Evolutionary conservation across 176 grass and related monocot genomes (phyloP), one percentile per base, ranked within the genome.

Genomic region (Tuctoria greenei): DNA sequence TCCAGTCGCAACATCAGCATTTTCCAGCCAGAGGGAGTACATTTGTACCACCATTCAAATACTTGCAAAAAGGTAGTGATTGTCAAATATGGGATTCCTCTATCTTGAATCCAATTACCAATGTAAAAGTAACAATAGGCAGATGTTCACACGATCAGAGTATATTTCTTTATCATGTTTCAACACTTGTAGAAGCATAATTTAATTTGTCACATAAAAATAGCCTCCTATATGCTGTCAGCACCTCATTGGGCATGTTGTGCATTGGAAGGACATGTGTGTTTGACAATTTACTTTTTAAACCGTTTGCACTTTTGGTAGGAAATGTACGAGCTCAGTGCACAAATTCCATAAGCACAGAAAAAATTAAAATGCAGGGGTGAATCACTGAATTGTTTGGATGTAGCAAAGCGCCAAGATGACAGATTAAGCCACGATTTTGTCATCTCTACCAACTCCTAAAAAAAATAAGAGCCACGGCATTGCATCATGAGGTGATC

Each of bases 401-500:
- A 57, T 23, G 78, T 66, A 57, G 38, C 28, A 12, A 8, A 7
- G 39, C 56, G 15, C 26, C 6, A 77, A 71, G 76, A 77, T 20
- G 50, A 72, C 66, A 66, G 39, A 46, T 35, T n/a, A 73, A 21
- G 40, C 27, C 58, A 49, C 11, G 23, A 47, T 51, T 76, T 31
- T 34, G 54, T 21, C 63, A 69, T 75, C n/a, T 50, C 47, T 31
- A 66, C 66, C 49, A 70, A 70, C 14, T 62, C 10, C 10, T 44
- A 18, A 21, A 82, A n/a, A n/a, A 65, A 71, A 58, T 50, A 77
- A 72, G n/a, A 24, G 73, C 10, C 8, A n/a, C 16, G 1, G 17
- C 46, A 77, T 82, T 58, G 49, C 73, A 72, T 66, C 66, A 66
- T 13, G 47, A 71, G 42, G 52, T 67, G 43, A 80, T 80, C 54